Evolutionary conservation across 768 basidiomycete species (phyloP).

Genomic region (Boletellus sp.): DNA sequence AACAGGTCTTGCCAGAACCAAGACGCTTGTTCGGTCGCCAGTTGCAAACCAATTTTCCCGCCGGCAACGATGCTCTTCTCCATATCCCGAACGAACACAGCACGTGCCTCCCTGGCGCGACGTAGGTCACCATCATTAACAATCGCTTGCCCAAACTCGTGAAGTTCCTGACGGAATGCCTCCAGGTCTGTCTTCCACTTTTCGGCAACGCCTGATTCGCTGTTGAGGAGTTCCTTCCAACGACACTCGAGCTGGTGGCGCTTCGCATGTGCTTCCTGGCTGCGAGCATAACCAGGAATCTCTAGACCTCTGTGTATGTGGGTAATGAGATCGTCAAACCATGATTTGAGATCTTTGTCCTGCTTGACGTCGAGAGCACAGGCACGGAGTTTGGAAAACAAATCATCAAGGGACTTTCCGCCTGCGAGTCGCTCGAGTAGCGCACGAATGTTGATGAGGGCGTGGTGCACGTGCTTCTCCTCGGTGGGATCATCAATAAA

Average conservation of each 20-base stretch:
- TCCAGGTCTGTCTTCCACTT: conserved; percentile 54
- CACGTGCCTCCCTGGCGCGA: conserved; percentile 45
- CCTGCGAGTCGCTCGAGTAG: conserved; percentile 53
- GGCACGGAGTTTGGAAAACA: conserved; percentile 40
- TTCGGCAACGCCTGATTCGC: conserved; percentile 37
- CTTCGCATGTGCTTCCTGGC: conserved; percentile 40
- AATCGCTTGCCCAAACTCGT: conserved; percentile 44
- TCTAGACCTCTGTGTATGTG: conserved; percentile 45
- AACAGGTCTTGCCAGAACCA: conserved; percentile 84
- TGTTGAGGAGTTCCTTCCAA: conserved; percentile 49
- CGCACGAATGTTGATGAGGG: conserved; percentile 38
- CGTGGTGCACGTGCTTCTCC: conserved; percentile 57
- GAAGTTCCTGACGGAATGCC: conserved; percentile 42
- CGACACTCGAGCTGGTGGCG: conserved; percentile 44
- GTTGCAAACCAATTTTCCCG: conserved; percentile 43
- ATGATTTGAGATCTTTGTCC: conserved; percentile 50
- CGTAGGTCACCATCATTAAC: conserved; percentile 48
- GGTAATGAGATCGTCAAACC: conserved; percentile 53
- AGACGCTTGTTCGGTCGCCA: conserved; percentile 55
- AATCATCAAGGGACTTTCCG: conserved; percentile 45
- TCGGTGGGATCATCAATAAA: conserved; percentile 61
- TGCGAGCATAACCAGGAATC: conserved; percentile 49
- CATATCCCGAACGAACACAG: conserved; percentile 45
- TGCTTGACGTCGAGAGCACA: conserved; percentile 48
- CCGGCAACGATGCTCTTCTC: conserved; percentile 39